phyloP scores from a whole-genome alignment of 176 grass and related monocot species.

The Olyra latifolia region DNA sequence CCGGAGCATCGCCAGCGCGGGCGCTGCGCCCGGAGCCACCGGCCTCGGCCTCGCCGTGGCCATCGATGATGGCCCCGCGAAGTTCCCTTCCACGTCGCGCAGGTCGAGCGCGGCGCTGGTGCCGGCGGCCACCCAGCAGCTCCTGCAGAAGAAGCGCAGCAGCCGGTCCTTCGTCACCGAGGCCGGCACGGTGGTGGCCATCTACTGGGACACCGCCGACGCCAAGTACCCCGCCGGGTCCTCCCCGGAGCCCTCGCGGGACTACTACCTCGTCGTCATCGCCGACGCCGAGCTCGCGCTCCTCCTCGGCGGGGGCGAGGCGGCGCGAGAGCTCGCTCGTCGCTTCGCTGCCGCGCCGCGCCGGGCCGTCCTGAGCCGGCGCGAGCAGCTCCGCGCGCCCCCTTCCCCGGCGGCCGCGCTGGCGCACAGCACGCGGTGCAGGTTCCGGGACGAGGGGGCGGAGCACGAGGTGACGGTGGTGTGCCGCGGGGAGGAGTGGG shows the following conservation, averaged over 20 bases:
- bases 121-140: slow-evolving; percentile 1
- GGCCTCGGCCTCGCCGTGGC: slow-evolving; percentile 37
- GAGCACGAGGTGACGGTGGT: slow-evolving; percentile 75
- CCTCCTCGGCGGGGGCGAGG: slow-evolving; percentile 50
- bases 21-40: background rate
- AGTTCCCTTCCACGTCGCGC: slow-evolving; percentile 17
- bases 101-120: background rate
- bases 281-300: slow-evolving; percentile 60
- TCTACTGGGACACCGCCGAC: slow-evolving; percentile 68
- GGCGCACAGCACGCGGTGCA: slow-evolving; percentile 57
- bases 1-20: background rate
- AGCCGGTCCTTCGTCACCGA: slow-evolving; percentile 55
- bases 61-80: slow-evolving; percentile 16
- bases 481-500: slow-evolving; percentile 64
- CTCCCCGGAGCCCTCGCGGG: slow-evolving; percentile 52
- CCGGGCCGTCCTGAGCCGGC: slow-evolving; percentile 47
- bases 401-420: background rate
- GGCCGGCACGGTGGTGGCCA: slow-evolving; percentile 37
- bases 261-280: slow-evolving; percentile 65
- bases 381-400: slow-evolving; percentile 57
- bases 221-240: slow-evolving; percentile 42
- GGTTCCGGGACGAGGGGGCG: slow-evolving; percentile 61
- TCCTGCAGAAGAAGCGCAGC: slow-evolving; percentile 61
- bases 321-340: slow-evolving; percentile 36
- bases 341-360: slow-evolving; percentile 34